Evolutionary conservation across 1,284 basidiomycete genomes (phyloP), one percentile per base, ranked within the genome.

Genomic region (Ceratobasidium sp.): DNA sequence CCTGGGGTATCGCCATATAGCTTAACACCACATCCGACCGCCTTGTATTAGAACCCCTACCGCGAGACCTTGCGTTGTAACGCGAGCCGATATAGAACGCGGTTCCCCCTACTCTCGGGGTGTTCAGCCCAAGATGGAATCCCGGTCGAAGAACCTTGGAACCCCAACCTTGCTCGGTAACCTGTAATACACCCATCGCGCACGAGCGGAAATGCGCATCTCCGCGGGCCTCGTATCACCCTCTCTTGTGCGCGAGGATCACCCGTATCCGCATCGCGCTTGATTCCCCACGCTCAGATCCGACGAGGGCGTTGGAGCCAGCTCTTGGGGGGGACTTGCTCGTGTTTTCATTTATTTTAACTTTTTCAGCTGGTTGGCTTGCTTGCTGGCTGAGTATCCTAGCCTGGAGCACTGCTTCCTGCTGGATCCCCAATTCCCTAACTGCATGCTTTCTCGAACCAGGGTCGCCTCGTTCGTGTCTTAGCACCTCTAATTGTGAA

Each of bases 91-190:
- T 55, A 32, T 55, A 55, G 54, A 28, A 32, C 21, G 28, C 54
- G 38, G 54, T 32, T 32, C 38, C 54, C 54, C 16, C 38, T 55
- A 32, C 28, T 32, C 54, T 55, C 23, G 52, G n/a, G 28, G 47
- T 67, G 64, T 54, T 50, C 62, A 66, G 50, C 64, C 61, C 64
- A 54, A 55, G 64, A 67, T 41, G 64, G 64, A 67, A 67, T 67
- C 64, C 64, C 11, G 64, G 64, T 41, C n/a, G n/a, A 67, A 67
- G 64, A 67, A 67, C 35, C 50, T 35, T 43, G 50, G 64, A 32
- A 67, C 54, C 64, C 64, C 64, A 54, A 32, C 28, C 28, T 32
- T 55, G 54, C 54, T 55, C 54, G 54, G 54, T 32, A 55, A 55
- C 54, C 54, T 55, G 54, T 55, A 32, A 32, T 55, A 32, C 54